Conservation (phyloP, 331 rosid genomes). For the Prunus yedoensis region DNA sequence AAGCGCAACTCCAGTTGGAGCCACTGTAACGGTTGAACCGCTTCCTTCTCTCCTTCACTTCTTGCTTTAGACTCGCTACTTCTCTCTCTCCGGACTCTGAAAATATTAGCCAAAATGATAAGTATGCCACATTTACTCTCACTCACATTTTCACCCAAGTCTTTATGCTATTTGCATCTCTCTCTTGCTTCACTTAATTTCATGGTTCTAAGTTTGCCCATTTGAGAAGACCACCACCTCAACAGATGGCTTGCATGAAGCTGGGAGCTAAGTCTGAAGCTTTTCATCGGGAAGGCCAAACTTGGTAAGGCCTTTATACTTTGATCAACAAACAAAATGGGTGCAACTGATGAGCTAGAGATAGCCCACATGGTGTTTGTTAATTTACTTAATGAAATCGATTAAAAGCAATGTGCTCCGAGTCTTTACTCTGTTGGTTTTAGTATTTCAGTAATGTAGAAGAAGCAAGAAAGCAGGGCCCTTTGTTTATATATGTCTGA, state of each 20-base stretch:
- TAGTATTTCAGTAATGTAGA: background rate
- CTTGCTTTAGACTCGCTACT: constrained; percentile 26
- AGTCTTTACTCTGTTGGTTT: background rate
- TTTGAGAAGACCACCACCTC: constrained; percentile 10
- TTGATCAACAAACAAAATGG: background rate
- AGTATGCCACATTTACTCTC: constrained; percentile 16
- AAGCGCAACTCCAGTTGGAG: background rate
- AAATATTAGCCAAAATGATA: background rate
- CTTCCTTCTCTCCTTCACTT: background rate
- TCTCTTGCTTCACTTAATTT: background rate
- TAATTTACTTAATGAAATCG: background rate
- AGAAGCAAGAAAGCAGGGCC: background rate
- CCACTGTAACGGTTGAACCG: constrained; percentile 8
- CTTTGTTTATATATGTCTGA: background rate
- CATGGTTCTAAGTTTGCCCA: constrained; percentile 5
- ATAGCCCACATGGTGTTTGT: background rate
- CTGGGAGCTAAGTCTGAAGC: constrained; percentile 49
- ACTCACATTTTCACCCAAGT: background rate
- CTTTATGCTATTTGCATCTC: background rate
- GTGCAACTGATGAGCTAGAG: background rate
- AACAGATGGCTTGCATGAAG: constrained; percentile 43
- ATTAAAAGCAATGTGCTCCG: background rate
- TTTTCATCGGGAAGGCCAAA: constrained; percentile 44
- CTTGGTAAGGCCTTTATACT: constrained; percentile 27
- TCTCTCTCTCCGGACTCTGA: constrained; percentile 6